phyloP scores from a whole-genome alignment of 2,329 filamentous ascomycete species.

The Penicillium sp. region DNA sequence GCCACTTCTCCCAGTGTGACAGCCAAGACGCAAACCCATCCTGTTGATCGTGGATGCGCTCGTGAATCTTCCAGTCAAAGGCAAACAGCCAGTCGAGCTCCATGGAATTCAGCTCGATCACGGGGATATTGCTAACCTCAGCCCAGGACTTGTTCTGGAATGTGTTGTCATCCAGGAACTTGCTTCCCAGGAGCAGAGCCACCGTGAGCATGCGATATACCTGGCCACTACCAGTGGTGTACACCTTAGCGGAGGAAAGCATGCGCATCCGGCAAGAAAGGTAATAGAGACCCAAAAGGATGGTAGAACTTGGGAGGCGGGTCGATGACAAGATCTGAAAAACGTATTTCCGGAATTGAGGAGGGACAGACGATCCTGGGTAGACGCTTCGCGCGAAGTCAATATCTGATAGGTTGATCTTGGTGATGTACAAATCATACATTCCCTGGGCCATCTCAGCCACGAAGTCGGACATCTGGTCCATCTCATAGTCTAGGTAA shows the following conservation, averaged over 20 bases:
- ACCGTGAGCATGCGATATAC: conserved; percentile 89
- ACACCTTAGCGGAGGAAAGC: conserved; percentile 62
- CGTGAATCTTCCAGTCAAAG: conserved; percentile 84
- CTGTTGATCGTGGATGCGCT: conserved; percentile 78
- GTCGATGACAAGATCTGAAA: conserved; percentile 89
- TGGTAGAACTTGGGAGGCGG: conserved; percentile 86
- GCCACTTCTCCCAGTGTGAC: conserved; percentile 69
- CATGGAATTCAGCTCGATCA: conserved; percentile 80
- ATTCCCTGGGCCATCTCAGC: conserved; percentile 82
- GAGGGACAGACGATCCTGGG: conserved; percentile 65
- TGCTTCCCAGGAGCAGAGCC: conserved; percentile 84
- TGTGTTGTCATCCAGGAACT: conserved; percentile 95
- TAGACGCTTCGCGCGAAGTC: conserved; percentile 67
- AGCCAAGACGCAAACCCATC: conserved; percentile 69
- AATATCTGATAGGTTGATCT: conserved; percentile 65
- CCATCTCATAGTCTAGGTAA: conserved; percentile 95
- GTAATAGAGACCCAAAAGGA: conserved; percentile 88
- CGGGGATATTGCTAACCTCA: conserved; percentile 88
- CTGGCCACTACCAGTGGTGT: conserved; percentile 66
- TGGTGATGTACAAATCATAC: conserved; percentile 64
- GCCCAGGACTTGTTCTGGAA: conserved; percentile 98
- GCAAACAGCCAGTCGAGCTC: conserved; percentile 86
- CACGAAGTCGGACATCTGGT: conserved; percentile 93
- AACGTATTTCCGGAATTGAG: conserved; percentile 88
- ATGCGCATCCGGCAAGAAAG: conserved; percentile 81